A percentile compares a stretch with the other conserved stretches of the same genome.
Evolutionary conservation across 805 yeast species (phyloP).

Genomic region (Blastobotrys attinorum): DNA sequence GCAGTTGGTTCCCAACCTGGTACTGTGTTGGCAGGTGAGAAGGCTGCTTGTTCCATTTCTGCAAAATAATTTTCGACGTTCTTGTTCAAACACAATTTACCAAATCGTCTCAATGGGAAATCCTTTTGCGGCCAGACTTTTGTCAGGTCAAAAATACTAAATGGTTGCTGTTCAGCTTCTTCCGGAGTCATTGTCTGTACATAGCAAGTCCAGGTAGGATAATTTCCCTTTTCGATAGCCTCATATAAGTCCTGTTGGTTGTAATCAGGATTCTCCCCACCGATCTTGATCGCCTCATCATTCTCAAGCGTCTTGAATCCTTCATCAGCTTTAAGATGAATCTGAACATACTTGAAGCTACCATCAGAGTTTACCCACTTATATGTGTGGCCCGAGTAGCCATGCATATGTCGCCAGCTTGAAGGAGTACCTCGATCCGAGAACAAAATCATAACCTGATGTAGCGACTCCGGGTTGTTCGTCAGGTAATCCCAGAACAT

Average conservation of each 20-base stretch:
- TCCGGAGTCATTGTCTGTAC: constrained; percentile 55
- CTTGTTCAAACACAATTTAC: constrained; percentile 45
- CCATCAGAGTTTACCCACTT: constrained; percentile 47
- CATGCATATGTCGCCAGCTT: constrained; percentile 48
- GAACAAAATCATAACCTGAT: constrained; percentile 50
- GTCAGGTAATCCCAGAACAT: constrained; percentile 51
- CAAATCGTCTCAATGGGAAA: constrained; percentile 49
- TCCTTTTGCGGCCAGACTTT: constrained; percentile 51
- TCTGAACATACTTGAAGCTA: constrained; percentile 46
- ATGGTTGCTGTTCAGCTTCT: constrained; percentile 44
- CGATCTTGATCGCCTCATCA: constrained; percentile 40
- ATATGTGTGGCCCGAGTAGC: constrained; percentile 59
- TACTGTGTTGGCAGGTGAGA: constrained; percentile 63
- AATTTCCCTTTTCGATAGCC: constrained; percentile 40
- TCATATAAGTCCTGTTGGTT: constrained; percentile 38
- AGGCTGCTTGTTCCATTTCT: constrained; percentile 51
- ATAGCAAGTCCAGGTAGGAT: constrained; percentile 45
- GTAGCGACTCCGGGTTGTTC: constrained; percentile 48
- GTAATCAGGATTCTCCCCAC: constrained; percentile 46
- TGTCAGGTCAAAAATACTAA: constrained; percentile 45
- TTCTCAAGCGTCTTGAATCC: constrained; percentile 40
- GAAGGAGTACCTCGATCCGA: constrained; percentile 55
- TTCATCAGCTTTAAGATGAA: constrained; percentile 44
- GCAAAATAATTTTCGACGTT: constrained; percentile 49
- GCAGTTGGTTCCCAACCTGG: constrained; percentile 71